These are phyloP conservation scores for Verticillium albo-atrum DNA, from an alignment of 2,329 filamentous ascomycete species.

Conservation along the genomic window DNA sequence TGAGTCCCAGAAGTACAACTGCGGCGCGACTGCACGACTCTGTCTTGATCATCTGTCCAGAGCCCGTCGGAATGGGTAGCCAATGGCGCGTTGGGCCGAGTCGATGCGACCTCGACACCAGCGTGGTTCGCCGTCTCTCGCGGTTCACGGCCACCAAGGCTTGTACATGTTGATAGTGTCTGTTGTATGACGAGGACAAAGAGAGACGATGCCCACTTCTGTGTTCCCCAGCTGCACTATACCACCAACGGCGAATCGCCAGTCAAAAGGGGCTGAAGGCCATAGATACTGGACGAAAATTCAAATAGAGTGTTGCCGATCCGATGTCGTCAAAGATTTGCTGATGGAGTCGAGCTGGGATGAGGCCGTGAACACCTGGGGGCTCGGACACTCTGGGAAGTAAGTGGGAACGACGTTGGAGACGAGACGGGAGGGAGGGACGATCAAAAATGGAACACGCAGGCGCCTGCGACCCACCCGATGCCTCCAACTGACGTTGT, in stretches of 20 bases:
- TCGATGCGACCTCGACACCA: not conserved
- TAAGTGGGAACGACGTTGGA: no score
- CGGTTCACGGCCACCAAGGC: not conserved
- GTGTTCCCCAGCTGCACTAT: no score
- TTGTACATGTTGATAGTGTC: no score
- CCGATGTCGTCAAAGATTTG: not conserved
- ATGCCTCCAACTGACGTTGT: not conserved
- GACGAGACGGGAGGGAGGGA: not conserved
- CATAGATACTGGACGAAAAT: not conserved
- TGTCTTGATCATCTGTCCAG: not conserved
- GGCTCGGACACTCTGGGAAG: not conserved
- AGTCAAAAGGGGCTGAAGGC: not conserved
- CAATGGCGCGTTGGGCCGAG: not conserved
- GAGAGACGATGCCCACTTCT: not conserved
- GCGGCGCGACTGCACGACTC: not conserved
- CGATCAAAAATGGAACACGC: not conserved
- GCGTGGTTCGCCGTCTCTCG: not conserved
- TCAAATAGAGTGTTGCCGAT: not conserved
- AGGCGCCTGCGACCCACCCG: no score
- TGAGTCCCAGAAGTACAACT: not conserved
- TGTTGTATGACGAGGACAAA: no score
- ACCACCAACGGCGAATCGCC: not conserved
- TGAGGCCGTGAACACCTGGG: not conserved
- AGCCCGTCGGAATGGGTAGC: not conserved
- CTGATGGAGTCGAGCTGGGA: not conserved